Evolutionary conservation across 805 yeast genomes (phyloP), one percentile per base, ranked within the genome.

Genomic region (Clavispora phyllophila): DNA sequence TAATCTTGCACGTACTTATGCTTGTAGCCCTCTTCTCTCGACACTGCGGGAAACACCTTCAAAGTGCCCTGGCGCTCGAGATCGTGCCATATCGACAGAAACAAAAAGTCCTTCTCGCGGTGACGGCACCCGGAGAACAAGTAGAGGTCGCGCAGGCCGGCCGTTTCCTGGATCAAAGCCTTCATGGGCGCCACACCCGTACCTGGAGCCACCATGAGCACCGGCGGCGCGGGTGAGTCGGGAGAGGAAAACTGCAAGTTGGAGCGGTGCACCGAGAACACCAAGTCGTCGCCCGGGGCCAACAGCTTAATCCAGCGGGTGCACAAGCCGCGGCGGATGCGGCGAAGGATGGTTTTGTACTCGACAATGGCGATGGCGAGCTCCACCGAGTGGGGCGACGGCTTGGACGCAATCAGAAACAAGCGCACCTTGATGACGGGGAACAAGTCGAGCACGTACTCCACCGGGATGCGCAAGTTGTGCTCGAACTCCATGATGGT

Each of bases 161-260:
- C 44, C 3, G 61, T 53, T 1, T 68, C 54, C 34, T 77, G 77
- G 12, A 91, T 72, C 32, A 90, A 55, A 1, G 87, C 75, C 54
- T 87, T 78, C 75, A 91, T 80, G 2, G 99, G 99, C 0, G 99
- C 99, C 9, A 93, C 71, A 2, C 99, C 99, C 0, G 98, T 95
- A 3, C 99, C 99, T 0, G 99, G 95, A 1, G 91, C 84, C 4
- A 91, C 73, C 76, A 91, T 68, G 3, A 93, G 64, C 20, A 85
- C 63, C 0, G 96, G 59, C 35, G 62, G 58, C 29, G 37, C 9
- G 39, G 58, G 44, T 12, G 32, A 46, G 3, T 31, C 36, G 6
- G 53, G 45, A 7, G 44, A 35, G 38, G 24, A 24, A 12, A 75
- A 64, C 32, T 61, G 62, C 35, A 80, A 48, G 12, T 68, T 60